A percentile compares a stretch with the other conserved stretches of the same genome.
Conservation (phyloP, 306 rosid genomes). For the Medicago lupulina region DNA sequence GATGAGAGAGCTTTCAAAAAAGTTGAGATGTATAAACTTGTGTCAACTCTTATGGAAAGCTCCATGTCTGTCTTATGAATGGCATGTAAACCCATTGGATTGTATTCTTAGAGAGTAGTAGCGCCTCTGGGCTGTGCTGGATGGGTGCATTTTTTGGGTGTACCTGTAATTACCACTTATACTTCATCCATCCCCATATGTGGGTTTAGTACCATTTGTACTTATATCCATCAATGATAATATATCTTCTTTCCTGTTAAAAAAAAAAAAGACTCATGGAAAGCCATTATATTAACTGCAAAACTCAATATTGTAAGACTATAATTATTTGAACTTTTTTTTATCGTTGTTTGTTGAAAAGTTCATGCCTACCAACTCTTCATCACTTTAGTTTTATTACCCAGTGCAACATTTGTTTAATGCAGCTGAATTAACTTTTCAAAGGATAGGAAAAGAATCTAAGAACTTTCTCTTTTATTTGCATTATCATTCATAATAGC, state of each 20-base stretch:
- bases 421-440: slow-evolving; percentile 2
- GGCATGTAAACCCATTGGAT: too few relatives aligned
- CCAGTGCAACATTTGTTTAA: background rate
- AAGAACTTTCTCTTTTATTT: slow-evolving; percentile 10
- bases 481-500: background rate
- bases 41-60: background rate
- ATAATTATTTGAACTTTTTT: slow-evolving; percentile 2
- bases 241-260: too few relatives aligned
- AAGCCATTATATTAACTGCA: background rate
- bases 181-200: too few relatives aligned
- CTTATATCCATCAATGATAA: too few relatives aligned
- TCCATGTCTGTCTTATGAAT: too few relatives aligned
- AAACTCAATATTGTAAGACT: background rate
- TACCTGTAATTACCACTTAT: too few relatives aligned
- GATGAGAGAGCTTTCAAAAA: background rate
- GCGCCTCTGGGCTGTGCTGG: too few relatives aligned
- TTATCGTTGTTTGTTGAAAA: background rate
- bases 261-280: background rate
- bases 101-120: too few relatives aligned
- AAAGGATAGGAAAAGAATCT: background rate
- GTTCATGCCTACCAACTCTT: background rate
- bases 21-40: background rate
- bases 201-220: too few relatives aligned
- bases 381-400: background rate
- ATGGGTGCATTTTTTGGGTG: too few relatives aligned